Evolutionary conservation across 2,329 filamentous ascomycete genomes (phyloP), one percentile per base, ranked within the genome.

Genomic region (Epichloe amarillans): DNA sequence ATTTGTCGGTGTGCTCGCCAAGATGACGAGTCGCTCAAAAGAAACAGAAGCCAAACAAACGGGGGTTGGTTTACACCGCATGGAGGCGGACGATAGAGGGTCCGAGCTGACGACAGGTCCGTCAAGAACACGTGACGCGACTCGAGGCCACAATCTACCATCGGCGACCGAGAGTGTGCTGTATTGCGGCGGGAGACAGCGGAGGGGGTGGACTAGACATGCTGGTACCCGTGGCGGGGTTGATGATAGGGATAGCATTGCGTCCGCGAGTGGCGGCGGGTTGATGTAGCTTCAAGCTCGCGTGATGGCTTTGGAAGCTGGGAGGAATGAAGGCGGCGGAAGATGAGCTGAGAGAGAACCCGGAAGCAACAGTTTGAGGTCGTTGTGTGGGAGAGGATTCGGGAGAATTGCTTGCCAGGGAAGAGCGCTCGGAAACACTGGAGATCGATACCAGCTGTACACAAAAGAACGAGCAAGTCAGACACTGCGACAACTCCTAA

Each of bases 211-310:
- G 91, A 72, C 88, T 95, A 51, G 88, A 83, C 74, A 96, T 84
- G 63, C 82, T 80, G 67, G 89, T 82, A 63, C 93, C 89, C 52
- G 91, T 96, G 59, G 80, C 86, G 50, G 93, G 93, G 75, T 98
- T 95, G 70, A 97, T 88, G 66, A 98, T 98, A 53, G 91, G 91
- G 59, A 97, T 97, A 63, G 93, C 88, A 68, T 96, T 97, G 69
- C 89, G 88, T 52, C 85, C 82, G 59, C 93, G 87, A 56, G 90
- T 88, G 55, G 90, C 88, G 55, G 90, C 78, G 54, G 90, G 88
- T 74, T 96, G 91, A 70, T 95, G 88, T 55, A 94, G 76, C 73
- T 95, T 96, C 60, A 91, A 61, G 75, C 69, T 81, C 55, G 71
- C 69, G 54, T 75, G 80, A 61, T 82, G 84, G 67, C 71, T 75